These are phyloP conservation scores for Nephelium lappaceum DNA, from an alignment of 345 rosid genomes.

Conservation along the genomic window DNA sequence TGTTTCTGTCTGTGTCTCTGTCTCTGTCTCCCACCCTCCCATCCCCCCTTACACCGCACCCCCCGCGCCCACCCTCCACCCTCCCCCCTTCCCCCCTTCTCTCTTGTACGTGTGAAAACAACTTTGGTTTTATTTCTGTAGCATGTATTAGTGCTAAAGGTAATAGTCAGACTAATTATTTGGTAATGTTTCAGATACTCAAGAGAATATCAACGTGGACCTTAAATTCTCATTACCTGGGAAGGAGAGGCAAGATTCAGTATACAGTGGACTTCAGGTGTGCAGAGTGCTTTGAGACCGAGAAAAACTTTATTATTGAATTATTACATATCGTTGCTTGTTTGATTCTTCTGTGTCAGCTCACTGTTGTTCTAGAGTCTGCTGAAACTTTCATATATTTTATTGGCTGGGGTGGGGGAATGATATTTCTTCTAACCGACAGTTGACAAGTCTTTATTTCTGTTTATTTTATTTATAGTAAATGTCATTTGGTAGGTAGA, in stretches of 20 bases:
- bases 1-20: background rate
- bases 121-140: constrained; percentile 1
- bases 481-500: background rate
- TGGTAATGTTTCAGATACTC: constrained; percentile 44
- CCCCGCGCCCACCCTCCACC: no score
- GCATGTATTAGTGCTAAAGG: constrained; percentile 3
- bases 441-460: background rate
- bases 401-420: background rate
- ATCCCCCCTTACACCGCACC: no score
- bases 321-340: background rate
- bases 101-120: background rate
- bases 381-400: background rate
- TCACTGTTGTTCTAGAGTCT: background rate
- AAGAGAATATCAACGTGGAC: constrained; percentile 51
- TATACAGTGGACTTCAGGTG: constrained; percentile 91
- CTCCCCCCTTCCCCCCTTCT: no score
- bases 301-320: constrained; percentile 5
- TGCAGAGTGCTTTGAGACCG: background rate
- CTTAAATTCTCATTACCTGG: constrained; percentile 88
- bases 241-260: constrained; percentile 97
- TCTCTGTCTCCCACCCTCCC: background rate
- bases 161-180: constrained; percentile 20
- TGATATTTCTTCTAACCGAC: background rate
- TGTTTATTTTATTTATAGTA: background rate
- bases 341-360: background rate